A percentile compares a stretch with the other conserved stretches of the same genome.
phyloP scores from a whole-genome alignment of 2,329 filamentous ascomycete genomes.

The Aspergillus sp. region DNA sequence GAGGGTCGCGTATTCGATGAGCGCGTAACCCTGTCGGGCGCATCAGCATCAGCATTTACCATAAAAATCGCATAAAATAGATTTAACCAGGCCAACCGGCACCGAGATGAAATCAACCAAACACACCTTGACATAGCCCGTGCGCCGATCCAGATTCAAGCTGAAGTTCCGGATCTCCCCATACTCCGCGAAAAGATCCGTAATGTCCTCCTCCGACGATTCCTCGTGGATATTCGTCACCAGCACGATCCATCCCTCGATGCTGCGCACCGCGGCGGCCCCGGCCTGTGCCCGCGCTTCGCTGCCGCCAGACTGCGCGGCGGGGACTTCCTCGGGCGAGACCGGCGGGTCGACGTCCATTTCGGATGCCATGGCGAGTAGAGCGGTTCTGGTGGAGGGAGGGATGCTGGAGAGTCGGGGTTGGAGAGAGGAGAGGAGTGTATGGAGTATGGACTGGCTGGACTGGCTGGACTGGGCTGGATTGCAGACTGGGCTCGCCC shows the following conservation, averaged over 20 bases:
- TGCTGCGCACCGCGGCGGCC: slow-evolving; percentile 53
- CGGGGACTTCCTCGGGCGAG: slow-evolving; percentile 22
- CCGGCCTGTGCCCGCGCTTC: slow-evolving; percentile 37
- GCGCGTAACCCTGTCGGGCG: slow-evolving; percentile 56
- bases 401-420: background rate
- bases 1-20: slow-evolving; percentile 57
- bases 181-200: slow-evolving; percentile 57
- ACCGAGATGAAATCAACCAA: background rate
- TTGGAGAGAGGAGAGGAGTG: too few relatives aligned
- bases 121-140: slow-evolving; percentile 58
- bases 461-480: too few relatives aligned
- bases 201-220: slow-evolving; percentile 57
- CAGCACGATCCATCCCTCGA: slow-evolving; percentile 62
- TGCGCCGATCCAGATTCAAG: slow-evolving; percentile 56
- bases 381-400: background rate
- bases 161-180: slow-evolving; percentile 60
- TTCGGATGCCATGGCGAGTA: slow-evolving; percentile 32
- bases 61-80: background rate
- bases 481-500: too few relatives aligned
- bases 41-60: background rate
- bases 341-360: slow-evolving; percentile 38
- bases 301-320: slow-evolving; percentile 21
- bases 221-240: slow-evolving; percentile 61
- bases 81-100: background rate
- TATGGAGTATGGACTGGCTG: too few relatives aligned